These are phyloP conservation scores for Talinum fruticosum DNA, from an alignment of 148 eudicot species.

Conservation along the genomic window DNA sequence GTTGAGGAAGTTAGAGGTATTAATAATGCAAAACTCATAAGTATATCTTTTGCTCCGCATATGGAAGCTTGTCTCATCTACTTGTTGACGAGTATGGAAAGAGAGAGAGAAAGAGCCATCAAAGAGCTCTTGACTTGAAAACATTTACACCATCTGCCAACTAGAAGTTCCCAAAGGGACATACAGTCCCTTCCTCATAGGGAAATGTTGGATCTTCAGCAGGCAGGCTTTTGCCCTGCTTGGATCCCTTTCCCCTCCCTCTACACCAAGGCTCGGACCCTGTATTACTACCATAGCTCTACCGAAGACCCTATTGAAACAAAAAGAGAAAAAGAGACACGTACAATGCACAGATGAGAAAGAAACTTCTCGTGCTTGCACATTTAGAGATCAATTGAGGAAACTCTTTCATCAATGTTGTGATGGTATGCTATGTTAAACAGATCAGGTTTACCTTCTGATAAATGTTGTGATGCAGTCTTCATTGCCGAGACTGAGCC, in stretches of 20 bases:
- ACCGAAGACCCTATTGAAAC: background rate
- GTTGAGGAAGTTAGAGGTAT: background rate
- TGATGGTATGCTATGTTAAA: background rate
- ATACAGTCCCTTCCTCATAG: background rate
- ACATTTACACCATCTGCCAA: background rate
- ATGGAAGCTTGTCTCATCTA: background rate
- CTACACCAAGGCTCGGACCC: background rate
- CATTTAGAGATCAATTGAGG: background rate
- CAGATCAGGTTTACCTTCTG: conserved; percentile 54
- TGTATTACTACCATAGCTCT: background rate
- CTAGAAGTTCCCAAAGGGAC: background rate
- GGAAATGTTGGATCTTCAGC: background rate
- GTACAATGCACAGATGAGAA: background rate
- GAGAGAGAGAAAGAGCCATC: background rate
- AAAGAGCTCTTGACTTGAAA: background rate
- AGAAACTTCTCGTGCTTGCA: background rate
- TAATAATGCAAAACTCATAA: background rate
- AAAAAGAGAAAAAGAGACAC: background rate
- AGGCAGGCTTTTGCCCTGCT: background rate
- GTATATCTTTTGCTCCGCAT: background rate
- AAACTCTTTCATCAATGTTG: background rate
- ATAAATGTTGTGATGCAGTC: conserved; percentile 72
- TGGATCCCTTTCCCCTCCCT: background rate
- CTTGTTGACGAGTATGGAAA: background rate
- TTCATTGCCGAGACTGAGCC: conserved; percentile 85